Evolutionary conservation across 1,284 basidiomycete species (phyloP), one percentile per base, ranked within the genome.

Genomic region (Rhizopogon parksii): DNA sequence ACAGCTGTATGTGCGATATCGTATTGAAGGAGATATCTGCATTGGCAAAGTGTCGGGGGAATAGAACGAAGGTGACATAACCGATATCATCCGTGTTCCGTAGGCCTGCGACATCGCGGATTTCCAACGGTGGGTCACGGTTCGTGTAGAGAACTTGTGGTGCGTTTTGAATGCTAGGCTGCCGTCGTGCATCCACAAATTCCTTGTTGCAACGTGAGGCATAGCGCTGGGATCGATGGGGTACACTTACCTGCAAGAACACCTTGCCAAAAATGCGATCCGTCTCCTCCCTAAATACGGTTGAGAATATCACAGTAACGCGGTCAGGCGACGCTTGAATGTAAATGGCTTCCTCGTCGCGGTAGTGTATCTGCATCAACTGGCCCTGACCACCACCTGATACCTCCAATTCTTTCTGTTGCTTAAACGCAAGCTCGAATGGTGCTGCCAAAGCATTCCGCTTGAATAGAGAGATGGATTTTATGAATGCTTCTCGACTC

Each of bases 61-160:
- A 97, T 51, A 99, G 81, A 53, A 99, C 94, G 67, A 99, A 99
- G 3, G 96, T 99, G 30, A 99, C 94, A 67, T 99, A 99, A 57
- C 96, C 96, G 53, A 94, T 86, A 56, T 97, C 91, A 57, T 99
- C 96, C 6, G 85, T 82, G 61, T 82, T 80, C 58, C 84, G 83
- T 39, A 98, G 77, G 46, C 90, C 88, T 2, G 85, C 78, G 1
- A 97, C 73, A 61, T 91, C 84, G 36, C 95, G 82, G 56, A 99
- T 95, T 71, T 99, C 96, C 21, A 97, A 80, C 1, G 96, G 96
- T 17, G 96, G 94, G 46, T 97, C 94, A 47, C 93, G 84, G 64
- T 88, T 96, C 34, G 91, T 90, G 72, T 98, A 99, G n/a, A 95
- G 78, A 5, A 99, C 96, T 71, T 99, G 96, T 0, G 96, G 96